These are phyloP conservation scores for Endothia cerciana DNA, from an alignment of 2,329 filamentous ascomycete genomes.

Conservation along the genomic window DNA sequence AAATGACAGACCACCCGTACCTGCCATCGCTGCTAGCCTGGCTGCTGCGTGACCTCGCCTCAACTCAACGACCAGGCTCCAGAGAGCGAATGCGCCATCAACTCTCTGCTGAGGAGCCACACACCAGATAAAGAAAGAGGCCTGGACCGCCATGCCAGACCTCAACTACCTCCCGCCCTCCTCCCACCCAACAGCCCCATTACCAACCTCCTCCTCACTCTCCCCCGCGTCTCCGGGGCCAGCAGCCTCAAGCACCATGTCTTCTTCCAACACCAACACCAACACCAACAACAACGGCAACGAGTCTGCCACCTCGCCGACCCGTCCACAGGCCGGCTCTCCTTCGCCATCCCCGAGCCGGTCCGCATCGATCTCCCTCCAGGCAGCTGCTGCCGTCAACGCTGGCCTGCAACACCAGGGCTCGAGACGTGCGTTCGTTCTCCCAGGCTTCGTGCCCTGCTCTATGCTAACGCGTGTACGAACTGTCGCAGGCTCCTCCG, in stretches of 20 bases:
- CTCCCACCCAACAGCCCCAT: conserved; percentile 8
- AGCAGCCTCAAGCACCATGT: conserved; percentile 44
- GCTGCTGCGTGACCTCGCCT: conserved; percentile 10
- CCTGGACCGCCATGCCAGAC: conserved; percentile 45
- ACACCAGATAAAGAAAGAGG: conserved; percentile 3
- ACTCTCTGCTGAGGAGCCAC: background rate
- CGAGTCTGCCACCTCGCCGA: conserved; percentile 32
- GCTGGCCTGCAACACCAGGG: conserved; percentile 72
- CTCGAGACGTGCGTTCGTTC: conserved; percentile 53
- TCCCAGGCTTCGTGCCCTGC: conserved; percentile 16
- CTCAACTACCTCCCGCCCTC: conserved; percentile 60
- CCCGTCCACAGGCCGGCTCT: conserved; percentile 45
- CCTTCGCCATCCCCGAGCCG: conserved; percentile 63
- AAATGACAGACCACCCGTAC: background rate
- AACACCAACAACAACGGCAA: conserved; percentile 30
- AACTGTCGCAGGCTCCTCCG: conserved; percentile 26
- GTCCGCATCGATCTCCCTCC: conserved; percentile 71
- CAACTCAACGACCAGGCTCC: background rate
- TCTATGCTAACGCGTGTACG: background rate
- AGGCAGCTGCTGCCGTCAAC: conserved; percentile 78
- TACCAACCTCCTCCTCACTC: conserved; percentile 31
- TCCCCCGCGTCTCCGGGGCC: conserved; percentile 39
- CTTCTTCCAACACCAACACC: conserved; percentile 34
- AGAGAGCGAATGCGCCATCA: background rate
- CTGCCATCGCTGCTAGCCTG: conserved; percentile 1